Evolutionary conservation across 169 alveolate genomes (phyloP), one percentile per base, ranked within the genome.

Genomic region (Perkinsus marinus): DNA sequence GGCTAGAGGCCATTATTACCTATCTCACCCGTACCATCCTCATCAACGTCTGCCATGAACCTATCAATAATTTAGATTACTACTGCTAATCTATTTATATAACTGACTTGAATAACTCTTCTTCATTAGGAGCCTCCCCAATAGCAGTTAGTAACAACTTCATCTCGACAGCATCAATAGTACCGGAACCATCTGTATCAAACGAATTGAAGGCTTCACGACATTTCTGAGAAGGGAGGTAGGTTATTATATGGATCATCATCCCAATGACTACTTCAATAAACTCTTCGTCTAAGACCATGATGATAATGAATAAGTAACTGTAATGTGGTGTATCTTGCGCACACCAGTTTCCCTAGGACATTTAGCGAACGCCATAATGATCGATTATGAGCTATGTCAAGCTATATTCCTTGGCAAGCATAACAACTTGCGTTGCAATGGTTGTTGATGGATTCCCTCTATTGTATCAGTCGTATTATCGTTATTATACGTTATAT

Each of bases 11-110:
- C 46, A 2, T 30, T 16, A 57, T 17, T 46, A 90, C 92, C 92
- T 26, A 90, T 90, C 41, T 90, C 69, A 37, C 92, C 90, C 39
- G 92, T 34, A 91, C 94, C 94, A 39, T 93, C 94, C 68, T 93
- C 94, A 46, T 93, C 94, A 38, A 93, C 93, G 38, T 93, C 94
- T 5, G 93, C 92, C 94, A 93, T 93, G 46, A 93, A 93, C 39
- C 94, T 43, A 43, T 10, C 17, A 43, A 43, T 43, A 43, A 43
- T 43, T 10, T 17, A 43, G 9, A 43, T 43, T 10, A 43, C n/a
- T n/a, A n/a, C n/a, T n/a, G n/a, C n/a, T 43, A 17, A 10, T 10
- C 17, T 43, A 43, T 43, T 10, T 43, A 43, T 10, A 43, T 43
- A 43, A 43, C 17, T 17, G 9, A 43, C 68, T 17, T 93, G 79